Evolutionary conservation across 2,329 filamentous ascomycete species (phyloP), one percentile per base, ranked within the genome.

Genomic region (Seiridium unicorne): DNA sequence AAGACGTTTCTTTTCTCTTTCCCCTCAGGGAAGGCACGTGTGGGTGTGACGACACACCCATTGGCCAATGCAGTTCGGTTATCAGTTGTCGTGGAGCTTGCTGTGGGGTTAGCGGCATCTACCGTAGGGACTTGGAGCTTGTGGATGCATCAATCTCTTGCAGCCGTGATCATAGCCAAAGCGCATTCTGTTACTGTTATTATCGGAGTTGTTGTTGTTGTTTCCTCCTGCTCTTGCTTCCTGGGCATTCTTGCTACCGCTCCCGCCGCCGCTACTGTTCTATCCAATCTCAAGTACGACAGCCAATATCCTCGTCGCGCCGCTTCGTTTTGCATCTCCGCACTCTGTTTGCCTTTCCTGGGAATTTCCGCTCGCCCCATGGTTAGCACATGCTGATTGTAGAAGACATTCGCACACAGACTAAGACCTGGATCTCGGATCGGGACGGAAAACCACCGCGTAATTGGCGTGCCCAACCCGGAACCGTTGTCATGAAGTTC

Each of bases 401-500:
- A 63, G 74, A 82, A 72, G 62, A 68, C 49, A 38, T 68, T 18
- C 55, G 55, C 59, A 68, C 63, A 57, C 61, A 62, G 51, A 63
- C 61, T 46, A 64, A 55, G n/a, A 62, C 62, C 47, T 66, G 65
- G 65, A 56, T 60, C 59, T 68, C 62, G 32, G 63, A 63, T 56
- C 62, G 63, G 61, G 26, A 55, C 51, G 59, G 51, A 18, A 55
- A 61, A 57, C 36, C 18, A 13, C 61, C 58, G 32, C 55, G 57
- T 46, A 61, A 62, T 59, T 65, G 65, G 66, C 65, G 61, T 60
- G 64, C 79, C 64, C 72, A 73, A 40, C 84, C 82, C 49, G 83
- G 84, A 62, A 74, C 81, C 64, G 73, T 86, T 77, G 79, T 84
- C 79, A 89, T 89, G 86, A 89, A 89, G 84, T 99, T 98, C 83